Evolutionary conservation across 192 early-diverging fungal species (phyloP).

Genomic region (Pecoramyces ruminantium): DNA sequence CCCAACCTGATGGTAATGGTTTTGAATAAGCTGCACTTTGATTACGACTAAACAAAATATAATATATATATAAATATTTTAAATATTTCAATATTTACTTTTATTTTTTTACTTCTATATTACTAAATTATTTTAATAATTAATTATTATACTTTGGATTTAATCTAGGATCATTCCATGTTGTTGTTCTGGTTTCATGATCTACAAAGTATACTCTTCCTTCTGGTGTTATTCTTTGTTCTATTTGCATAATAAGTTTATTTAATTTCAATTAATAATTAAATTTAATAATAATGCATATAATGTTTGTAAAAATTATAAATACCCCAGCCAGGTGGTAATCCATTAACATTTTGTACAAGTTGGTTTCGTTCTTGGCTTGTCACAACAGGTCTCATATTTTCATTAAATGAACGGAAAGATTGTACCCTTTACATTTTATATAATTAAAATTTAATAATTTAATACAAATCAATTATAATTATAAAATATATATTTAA

Average conservation of each 20-base stretch:
- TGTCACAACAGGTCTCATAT: not conserved
- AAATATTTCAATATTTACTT: no score
- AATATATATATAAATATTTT: not conserved
- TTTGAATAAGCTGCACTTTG: not conserved
- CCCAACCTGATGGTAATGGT: constrained; percentile 86
- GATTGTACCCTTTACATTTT: not conserved
- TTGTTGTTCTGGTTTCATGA: constrained; percentile 93
- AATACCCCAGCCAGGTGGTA: not conserved
- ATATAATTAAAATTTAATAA: no score
- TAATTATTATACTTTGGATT: not conserved
- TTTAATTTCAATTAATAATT: no score
- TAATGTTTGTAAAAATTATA: no score
- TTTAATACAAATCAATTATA: no score
- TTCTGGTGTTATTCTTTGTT: not conserved
- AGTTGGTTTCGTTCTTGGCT: not conserved
- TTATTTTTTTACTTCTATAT: no score
- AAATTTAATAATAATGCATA: no score
- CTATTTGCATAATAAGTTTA: not conserved
- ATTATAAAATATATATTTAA: not conserved
- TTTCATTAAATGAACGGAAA: not conserved
- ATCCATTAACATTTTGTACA: not conserved
- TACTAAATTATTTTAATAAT: no score
- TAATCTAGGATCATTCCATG: constrained; percentile 88
- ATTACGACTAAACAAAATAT: not conserved
- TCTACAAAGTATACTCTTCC: constrained; percentile 89